Percentiles rank a stretch among this genome's conserved stretches.
Evolutionary conservation across 805 yeast genomes (phyloP).

Genomic region (Teunomyces funiuensis): DNA sequence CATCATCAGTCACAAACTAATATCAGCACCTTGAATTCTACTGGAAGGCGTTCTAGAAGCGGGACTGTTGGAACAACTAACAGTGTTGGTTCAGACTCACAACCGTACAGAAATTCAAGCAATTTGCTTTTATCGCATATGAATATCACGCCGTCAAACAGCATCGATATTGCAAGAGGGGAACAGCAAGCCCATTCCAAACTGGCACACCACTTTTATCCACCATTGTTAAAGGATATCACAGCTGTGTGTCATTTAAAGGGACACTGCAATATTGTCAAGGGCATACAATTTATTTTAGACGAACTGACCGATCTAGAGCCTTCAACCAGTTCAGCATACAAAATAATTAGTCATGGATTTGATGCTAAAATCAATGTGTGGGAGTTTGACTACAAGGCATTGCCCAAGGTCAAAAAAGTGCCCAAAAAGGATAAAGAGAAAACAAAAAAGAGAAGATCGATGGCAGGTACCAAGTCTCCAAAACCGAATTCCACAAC

Average conservation of each 20-base stretch:
- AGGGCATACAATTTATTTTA: constrained; percentile 26
- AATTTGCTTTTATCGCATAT: constrained; percentile 22
- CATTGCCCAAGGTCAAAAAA: constrained; percentile 17
- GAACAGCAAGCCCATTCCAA: constrained; percentile 9
- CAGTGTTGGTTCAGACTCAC: constrained; percentile 22
- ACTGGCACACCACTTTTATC: constrained; percentile 10
- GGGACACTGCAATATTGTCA: constrained; percentile 40
- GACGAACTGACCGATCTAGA: constrained; percentile 4
- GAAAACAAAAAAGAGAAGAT: neutral
- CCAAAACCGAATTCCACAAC: neutral
- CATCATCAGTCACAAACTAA: constrained; percentile 11
- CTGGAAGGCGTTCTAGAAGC: constrained; percentile 38
- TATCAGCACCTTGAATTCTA: constrained; percentile 6
- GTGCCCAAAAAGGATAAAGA: constrained; percentile 5
- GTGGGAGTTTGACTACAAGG: constrained; percentile 46
- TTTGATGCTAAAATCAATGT: constrained; percentile 39
- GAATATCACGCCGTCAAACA: constrained; percentile 22
- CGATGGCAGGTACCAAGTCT: neutral
- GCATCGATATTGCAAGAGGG: constrained; percentile 20
- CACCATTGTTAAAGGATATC: constrained; percentile 39
- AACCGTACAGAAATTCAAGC: constrained; percentile 10
- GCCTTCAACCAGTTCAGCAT: constrained; percentile 15
- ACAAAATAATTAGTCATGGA: constrained; percentile 39
- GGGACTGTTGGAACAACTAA: constrained; percentile 40
- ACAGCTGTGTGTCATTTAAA: constrained; percentile 36